Evolutionary conservation across 2,329 filamentous ascomycete species (phyloP).

Genomic region (Elsinoe necatrix): DNA sequence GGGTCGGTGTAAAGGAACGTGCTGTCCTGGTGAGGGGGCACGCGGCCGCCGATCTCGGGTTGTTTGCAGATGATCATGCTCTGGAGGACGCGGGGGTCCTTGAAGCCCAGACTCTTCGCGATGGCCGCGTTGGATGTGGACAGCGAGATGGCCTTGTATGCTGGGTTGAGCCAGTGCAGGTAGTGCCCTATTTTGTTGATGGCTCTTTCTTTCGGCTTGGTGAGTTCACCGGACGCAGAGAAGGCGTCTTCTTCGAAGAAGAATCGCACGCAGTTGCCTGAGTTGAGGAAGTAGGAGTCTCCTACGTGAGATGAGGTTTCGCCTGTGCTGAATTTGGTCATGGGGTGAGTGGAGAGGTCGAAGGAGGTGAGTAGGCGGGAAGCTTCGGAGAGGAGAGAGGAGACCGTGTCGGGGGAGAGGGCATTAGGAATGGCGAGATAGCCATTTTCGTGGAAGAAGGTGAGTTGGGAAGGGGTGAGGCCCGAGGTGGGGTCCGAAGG

Average conservation of each 20-base stretch:
- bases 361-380: conserved; percentile 65
- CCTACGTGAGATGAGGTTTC: conserved; percentile 69
- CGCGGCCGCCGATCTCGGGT: conserved; percentile 86
- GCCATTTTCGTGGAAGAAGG: conserved; percentile 70
- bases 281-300: conserved; percentile 86
- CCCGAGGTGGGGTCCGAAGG: conserved; percentile 33
- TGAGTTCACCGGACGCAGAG: conserved; percentile 52
- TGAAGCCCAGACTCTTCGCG: conserved; percentile 63
- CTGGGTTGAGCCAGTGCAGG: conserved; percentile 39
- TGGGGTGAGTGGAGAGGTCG: conserved; percentile 72
- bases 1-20: conserved; percentile 87
- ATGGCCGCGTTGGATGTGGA: conserved; percentile 52
- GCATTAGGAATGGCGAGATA: conserved; percentile 81
- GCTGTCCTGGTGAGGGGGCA: conserved; percentile 84
- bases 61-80: conserved; percentile 99
- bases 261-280: conserved; percentile 86
- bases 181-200: conserved; percentile 62
- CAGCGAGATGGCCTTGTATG: conserved; percentile 45
- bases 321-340: conserved; percentile 90
- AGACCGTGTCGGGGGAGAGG: conserved; percentile 57
- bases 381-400: conserved; percentile 65
- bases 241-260: conserved; percentile 98
- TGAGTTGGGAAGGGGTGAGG: conserved; percentile 63
- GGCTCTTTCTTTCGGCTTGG: conserved; percentile 70
- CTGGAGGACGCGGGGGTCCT: conserved; percentile 71